Evolutionary conservation across 371 early-diverging fungal species (phyloP), one percentile per base, ranked within the genome.

Genomic region (Dentiscutata heterogama): DNA sequence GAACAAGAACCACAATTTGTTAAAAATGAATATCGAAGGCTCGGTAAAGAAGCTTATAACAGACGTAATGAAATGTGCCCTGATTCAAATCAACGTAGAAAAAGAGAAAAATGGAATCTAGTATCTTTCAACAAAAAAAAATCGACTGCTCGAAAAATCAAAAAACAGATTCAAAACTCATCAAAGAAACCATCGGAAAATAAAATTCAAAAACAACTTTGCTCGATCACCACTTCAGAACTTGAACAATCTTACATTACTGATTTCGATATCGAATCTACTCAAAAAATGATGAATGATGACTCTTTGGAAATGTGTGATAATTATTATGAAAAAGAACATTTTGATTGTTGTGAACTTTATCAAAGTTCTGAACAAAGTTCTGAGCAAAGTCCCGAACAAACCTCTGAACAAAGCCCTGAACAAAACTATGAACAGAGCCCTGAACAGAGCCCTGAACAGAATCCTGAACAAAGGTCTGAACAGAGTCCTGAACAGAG

Each of bases 11-110:
- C 71, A 3, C 13, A 22, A 14, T 18, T 25, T 25, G 80, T 80
- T 35, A 80, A 80, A 60, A 29, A 50, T 5, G 80, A 70, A 54
- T 80, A 80, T 13, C 29, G 65, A 60, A 50, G 58, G 35, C 6
- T 80, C 20, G 80, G 50, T 11, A 67, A 70, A 20, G 80, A 80
- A 18, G 71, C 80, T 27, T 72, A 39, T 72, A 53, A 72, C 6
- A 25, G 50, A n/a, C 73, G 50, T 53, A 72, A 72, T 31, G 73
- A 72, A 1, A 72, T 72, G 73, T 53, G 25, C 14, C 73, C 73
- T 25, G 42, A 70, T 39, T 29, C 54, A 4, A 20, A 1, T 31
- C 25, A 29, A 25, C 73, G 53, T 54, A 50, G 53, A 39, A 72
- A 72, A 18, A 22, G 73, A 18, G 73, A 72, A 53, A 50, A 53